Evolutionary conservation across 768 basidiomycete species (phyloP), one percentile per base, ranked within the genome.

Genomic region (Suillus spraguei): DNA sequence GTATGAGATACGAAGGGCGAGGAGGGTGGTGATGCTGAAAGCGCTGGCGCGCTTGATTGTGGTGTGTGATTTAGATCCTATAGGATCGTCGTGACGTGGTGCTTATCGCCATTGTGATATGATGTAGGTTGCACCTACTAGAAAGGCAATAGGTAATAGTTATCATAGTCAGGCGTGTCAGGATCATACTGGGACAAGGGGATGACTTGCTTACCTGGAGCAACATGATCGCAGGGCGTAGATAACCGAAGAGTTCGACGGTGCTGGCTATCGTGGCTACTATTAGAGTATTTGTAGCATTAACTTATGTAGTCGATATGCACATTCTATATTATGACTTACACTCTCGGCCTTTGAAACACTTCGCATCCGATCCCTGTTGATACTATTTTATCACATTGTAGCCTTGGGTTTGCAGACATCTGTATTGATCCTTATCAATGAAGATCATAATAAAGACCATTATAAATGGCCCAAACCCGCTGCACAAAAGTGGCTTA

Each of bases 51-150:
- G 64, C 50, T 44, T 74, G 59, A 60, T 75, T 59, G 67, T 50
- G 50, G 74, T 73, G 46, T 64, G 67, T 20, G 16, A 6, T 33
- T 2, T 9, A 16, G 24, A 28, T 28, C 9, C 17, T 17, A 24
- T 9, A 17, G 7, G 32, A 20, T 17, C 3, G 17, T 52, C 6
- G 22, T 28, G 24, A 24, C 3, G 14, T 0, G 9, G 17, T 60
- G 62, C 66, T 59, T 32, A 71, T 61, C 50, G 13, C 4, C 9
- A 52, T 10, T 32, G 50, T 32, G 28, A 50, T 32, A 4, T 32
- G 16, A 14, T 10, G 22, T 63, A 76, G 74, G 68, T 76, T 20
- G 70, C 75, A 36, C 68, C 73, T 47, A 68, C 75, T 47, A 68
- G 63, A 52, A 62, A 66, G 35, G 33, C 63, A 44, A 59, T 28